Base-by-base conservation (phyloP, 192 early-diverging fungal genomes). In the Spinellus fusiger region DNA sequence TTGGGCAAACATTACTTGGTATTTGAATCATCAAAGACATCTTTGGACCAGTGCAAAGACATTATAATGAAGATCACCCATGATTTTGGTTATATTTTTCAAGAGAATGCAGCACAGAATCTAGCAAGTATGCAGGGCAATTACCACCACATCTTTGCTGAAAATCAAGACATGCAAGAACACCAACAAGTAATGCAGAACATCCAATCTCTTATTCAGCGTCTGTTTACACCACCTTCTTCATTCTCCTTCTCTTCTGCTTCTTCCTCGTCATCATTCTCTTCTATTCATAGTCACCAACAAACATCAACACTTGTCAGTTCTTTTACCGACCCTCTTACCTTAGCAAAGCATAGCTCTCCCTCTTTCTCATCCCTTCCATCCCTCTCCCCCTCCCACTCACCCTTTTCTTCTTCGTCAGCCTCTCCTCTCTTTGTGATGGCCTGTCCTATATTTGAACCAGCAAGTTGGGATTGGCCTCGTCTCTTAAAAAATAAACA, bases 401-500 rank as follows among this genome's bases (percentile, higher is more conserved):
- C n/a, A n/a, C n/a, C n/a, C n/a, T n/a, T n/a, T n/a, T n/a, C n/a
- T n/a, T n/a, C n/a, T n/a, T n/a, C n/a, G n/a, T n/a, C 13, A 5
- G 25, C 27, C 26, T 26, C 57, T 23, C 20, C 40, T 9, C 49
- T 61, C n/a, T 61, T 61, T 16, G 51, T 35, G 4, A 61, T 61
- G 59, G 22, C 59, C 5, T 51, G 49, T 27, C 59, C 59, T 6
- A 15, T 51, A 7, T 61, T 61, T 61, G 59, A 61, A 50, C 59
- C 59, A 10, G 59, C 59, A 4, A 49, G 48, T 18, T 61, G 59
- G 59, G 59, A 61, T 34, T 61, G 59, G 59, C 59, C 59, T 10
- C 22, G 10, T 4, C 48, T 61, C 20, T 23, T 61, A 12, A 61
- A 61, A 9, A 28, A 34, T 6, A 61, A 61, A 23, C 31, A 49